A percentile compares a stretch with the other conserved stretches of the same genome.
Evolutionary conservation across 331 rosid genomes (phyloP).

Genomic region (Cydonia oblonga): DNA sequence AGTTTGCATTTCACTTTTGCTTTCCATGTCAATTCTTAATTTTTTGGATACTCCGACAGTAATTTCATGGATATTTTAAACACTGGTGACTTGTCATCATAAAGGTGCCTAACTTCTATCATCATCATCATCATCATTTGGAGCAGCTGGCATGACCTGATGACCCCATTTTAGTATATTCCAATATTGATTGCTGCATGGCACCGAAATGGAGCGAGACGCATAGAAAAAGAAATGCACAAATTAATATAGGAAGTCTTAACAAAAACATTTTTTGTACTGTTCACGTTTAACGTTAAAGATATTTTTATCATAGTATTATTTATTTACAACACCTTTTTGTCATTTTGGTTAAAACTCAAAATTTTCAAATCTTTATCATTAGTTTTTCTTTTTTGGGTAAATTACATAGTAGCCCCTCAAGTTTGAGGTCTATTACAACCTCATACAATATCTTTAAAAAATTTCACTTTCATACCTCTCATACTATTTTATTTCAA

Average conservation of each 20-base stretch:
- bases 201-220: background rate
- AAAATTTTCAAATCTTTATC: fast-evolving
- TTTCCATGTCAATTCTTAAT: too few relatives aligned
- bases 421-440: too few relatives aligned
- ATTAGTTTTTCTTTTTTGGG: too few relatives aligned
- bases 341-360: fast-evolving
- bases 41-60: too few relatives aligned
- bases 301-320: fast-evolving
- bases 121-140: background rate
- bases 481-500: too few relatives aligned
- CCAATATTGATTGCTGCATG: background rate
- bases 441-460: too few relatives aligned
- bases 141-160: background rate
- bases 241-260: background rate
- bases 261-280: fast-evolving
- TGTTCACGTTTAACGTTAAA: too few relatives aligned
- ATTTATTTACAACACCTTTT: too few relatives aligned
- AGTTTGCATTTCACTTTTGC: too few relatives aligned
- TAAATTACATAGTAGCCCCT: too few relatives aligned
- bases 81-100: background rate
- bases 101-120: background rate
- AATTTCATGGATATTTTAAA: too few relatives aligned
- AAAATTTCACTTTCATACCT: too few relatives aligned
- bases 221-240: background rate
- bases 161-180: background rate